These are phyloP conservation scores for Pythium brassicae DNA, from an alignment of 352 stramenopile genomes.

Conservation along the genomic window DNA sequence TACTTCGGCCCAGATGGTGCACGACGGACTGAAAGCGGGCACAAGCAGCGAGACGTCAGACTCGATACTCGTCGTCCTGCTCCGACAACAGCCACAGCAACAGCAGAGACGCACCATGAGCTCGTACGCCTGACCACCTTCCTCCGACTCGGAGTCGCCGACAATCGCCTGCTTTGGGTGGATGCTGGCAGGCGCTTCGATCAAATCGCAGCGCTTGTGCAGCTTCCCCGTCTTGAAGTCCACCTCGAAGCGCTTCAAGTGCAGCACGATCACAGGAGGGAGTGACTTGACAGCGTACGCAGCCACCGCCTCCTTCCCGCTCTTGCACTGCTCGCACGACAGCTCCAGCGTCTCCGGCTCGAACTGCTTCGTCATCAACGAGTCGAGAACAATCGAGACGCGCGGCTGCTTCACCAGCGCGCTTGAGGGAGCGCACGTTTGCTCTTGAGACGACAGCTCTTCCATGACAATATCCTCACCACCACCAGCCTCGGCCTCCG, in stretches of 20 bases:
- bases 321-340: conserved; percentile 81
- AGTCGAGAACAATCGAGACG: conserved; percentile 43
- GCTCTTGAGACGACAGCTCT: neutral
- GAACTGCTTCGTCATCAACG: conserved; percentile 73
- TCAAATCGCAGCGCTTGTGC: conserved; percentile 76
- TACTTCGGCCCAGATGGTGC: conserved; percentile 72
- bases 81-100: neutral
- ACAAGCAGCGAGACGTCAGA: conserved; percentile 3
- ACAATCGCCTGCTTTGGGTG: conserved; percentile 35
- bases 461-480: neutral
- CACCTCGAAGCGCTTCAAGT: conserved; percentile 86
- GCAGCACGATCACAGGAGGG: conserved; percentile 68
- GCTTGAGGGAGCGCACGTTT: neutral
- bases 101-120: conserved; percentile 35
- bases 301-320: conserved; percentile 53
- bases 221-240: conserved; percentile 55
- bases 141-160: conserved; percentile 15
- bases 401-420: conserved; percentile 3
- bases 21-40: conserved; percentile 60
- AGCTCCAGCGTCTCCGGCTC: conserved; percentile 72
- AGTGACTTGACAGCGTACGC: conserved; percentile 64
- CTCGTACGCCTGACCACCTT: conserved; percentile 29
- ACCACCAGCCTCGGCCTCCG: neutral
- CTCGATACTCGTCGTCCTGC: too few relatives aligned
- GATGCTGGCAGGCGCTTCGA: conserved; percentile 55